Evolutionary conservation across 306 rosid species (phyloP).

Genomic region (Quercus mongolica): DNA sequence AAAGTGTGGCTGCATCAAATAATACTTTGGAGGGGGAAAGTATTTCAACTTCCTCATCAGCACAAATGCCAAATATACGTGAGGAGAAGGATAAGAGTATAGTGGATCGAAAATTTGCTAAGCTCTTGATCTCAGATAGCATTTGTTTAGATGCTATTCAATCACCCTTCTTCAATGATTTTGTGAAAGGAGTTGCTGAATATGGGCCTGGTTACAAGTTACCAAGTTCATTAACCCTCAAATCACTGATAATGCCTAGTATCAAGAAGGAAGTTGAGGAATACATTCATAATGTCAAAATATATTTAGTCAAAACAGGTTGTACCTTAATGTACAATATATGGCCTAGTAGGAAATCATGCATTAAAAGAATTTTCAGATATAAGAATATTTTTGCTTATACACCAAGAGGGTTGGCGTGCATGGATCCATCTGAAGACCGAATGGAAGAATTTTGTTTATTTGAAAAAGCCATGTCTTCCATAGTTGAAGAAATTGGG

Average conservation of each 20-base stretch:
- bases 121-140: background rate
- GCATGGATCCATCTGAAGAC: background rate
- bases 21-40: too few species aligned
- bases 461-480: background rate
- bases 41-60: background rate
- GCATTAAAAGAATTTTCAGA: too few species aligned
- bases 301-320: background rate
- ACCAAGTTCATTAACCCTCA: background rate
- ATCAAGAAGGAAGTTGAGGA: background rate
- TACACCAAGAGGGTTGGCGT: background rate
- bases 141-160: background rate
- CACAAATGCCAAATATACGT: background rate
- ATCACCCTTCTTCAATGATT: background rate
- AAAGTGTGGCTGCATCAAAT: background rate
- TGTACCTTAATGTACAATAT: background rate
- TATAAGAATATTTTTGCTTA: background rate
- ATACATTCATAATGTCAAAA: background rate
- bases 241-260: background rate
- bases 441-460: rapidly evolving
- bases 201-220: background rate
- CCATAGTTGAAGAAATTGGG: background rate
- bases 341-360: too few species aligned
- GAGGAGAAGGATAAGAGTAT: background rate
- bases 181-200: background rate
- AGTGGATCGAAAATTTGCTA: background rate